Percentiles rank a stretch among this genome's conserved stretches.
Evolutionary conservation across 1,284 basidiomycete species (phyloP).

Genomic region (Fomes fomentarius): DNA sequence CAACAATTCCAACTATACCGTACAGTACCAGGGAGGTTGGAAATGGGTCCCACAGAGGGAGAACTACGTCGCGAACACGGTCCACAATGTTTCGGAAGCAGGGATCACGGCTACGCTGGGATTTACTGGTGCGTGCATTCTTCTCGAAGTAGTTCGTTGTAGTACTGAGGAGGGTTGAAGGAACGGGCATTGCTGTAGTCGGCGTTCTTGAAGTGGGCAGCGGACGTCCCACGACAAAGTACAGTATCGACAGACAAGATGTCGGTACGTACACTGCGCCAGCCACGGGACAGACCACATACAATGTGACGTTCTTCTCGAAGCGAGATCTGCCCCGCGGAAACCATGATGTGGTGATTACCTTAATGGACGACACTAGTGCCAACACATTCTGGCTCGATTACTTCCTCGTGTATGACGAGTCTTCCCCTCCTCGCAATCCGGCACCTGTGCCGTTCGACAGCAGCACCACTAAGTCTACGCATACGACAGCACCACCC

Average conservation of each 20-base stretch:
- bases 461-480: too few species aligned
- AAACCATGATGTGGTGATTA: constrained; percentile 1
- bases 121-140: constrained; percentile 19
- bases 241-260: neutral
- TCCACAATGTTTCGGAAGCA: too few species aligned
- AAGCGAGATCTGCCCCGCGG: neutral
- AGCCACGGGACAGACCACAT: neutral
- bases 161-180: neutral
- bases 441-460: too few species aligned
- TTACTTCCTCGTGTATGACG: neutral
- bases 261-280: neutral
- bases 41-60: too few species aligned
- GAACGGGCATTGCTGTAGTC: too few species aligned
- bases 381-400: constrained; percentile 12
- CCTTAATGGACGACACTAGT: neutral
- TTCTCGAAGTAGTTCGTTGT: neutral
- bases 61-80: too few species aligned
- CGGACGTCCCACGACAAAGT: neutral
- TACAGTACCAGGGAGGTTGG: too few species aligned
- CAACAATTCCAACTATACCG: too few species aligned
- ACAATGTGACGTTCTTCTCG: constrained; percentile 3
- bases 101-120: too few species aligned
- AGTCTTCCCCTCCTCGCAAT: neutral
- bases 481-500: too few species aligned
- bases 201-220: too few species aligned